A percentile compares a stretch with the other conserved stretches of the same genome.
Evolutionary conservation across 768 basidiomycete species (phyloP).

Genomic region (Russula vinacea): DNA sequence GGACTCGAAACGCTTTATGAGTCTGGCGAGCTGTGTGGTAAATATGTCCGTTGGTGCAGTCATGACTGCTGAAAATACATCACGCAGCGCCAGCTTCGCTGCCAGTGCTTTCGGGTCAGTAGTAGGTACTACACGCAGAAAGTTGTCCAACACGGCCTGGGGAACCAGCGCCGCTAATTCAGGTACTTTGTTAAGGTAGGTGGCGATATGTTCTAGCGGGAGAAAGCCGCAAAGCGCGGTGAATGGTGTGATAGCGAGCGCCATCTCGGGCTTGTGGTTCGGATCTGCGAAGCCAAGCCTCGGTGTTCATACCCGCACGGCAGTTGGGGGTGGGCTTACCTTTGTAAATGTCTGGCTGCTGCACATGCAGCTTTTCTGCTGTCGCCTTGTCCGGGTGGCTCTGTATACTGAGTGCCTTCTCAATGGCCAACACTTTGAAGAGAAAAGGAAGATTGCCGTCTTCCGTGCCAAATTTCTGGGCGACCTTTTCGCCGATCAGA

Average conservation of each 20-base stretch:
- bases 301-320: constrained; percentile 21
- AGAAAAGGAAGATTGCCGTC: constrained; percentile 81
- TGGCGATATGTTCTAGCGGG: constrained; percentile 69
- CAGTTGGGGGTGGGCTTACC: constrained; percentile 46
- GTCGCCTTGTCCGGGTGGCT: constrained; percentile 87
- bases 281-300: constrained; percentile 52
- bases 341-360: constrained; percentile 85
- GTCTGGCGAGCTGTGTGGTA: constrained; percentile 49
- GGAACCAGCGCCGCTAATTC: constrained; percentile 78
- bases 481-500: constrained; percentile 47
- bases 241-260: constrained; percentile 91
- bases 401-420: constrained; percentile 88
- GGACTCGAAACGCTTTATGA: constrained; percentile 62
- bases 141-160: constrained; percentile 47
- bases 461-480: constrained; percentile 38
- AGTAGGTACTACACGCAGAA: constrained; percentile 48
- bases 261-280: constrained; percentile 99
- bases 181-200: constrained; percentile 61
- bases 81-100: constrained; percentile 63
- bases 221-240: constrained; percentile 90
- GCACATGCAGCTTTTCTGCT: constrained; percentile 47
- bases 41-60: constrained; percentile 57
- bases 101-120: constrained; percentile 43
- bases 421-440: constrained; percentile 88
- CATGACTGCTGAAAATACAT: constrained; percentile 83